Conservation (phyloP, 1,284 basidiomycete species). For the Pterula multifida region DNA sequence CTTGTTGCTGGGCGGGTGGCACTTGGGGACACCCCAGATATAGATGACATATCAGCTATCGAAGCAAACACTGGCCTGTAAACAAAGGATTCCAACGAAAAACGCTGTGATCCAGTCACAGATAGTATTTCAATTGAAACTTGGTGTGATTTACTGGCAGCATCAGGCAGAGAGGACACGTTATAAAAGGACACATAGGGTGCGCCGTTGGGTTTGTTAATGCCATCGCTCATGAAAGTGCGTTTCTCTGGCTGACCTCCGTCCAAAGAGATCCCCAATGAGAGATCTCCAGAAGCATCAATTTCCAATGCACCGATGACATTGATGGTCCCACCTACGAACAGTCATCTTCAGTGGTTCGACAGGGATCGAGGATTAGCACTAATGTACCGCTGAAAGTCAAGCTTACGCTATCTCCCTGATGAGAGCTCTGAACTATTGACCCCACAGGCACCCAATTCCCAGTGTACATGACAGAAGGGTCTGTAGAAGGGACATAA, state of each 20-base stretch:
- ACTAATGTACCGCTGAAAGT: not conserved
- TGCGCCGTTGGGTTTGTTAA: not conserved
- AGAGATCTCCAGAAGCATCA: not conserved
- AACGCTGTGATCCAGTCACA: not conserved
- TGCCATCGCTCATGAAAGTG: not conserved
- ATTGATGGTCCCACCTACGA: not conserved
- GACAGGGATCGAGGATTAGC: not conserved
- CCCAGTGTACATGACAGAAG: no score
- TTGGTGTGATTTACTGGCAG: not conserved
- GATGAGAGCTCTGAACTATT: not conserved
- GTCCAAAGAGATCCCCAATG: not conserved
- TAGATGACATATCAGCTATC: not conserved
- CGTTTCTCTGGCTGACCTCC: not conserved
- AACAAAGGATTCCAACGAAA: not conserved
- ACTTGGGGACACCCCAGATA: no score
- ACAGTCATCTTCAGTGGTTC: not conserved
- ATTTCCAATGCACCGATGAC: not conserved
- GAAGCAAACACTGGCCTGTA: not conserved
- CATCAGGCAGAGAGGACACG: not conserved
- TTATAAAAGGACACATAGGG: not conserved
- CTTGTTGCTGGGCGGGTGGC: not conserved
- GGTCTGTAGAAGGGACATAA: no score
- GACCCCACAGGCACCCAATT: not conserved
- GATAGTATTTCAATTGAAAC: not conserved
- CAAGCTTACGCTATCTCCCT: not conserved